Evolutionary conservation across 345 rosid species (phyloP), one percentile per base, ranked within the genome.

Genomic region (Anastatica hierochuntica): DNA sequence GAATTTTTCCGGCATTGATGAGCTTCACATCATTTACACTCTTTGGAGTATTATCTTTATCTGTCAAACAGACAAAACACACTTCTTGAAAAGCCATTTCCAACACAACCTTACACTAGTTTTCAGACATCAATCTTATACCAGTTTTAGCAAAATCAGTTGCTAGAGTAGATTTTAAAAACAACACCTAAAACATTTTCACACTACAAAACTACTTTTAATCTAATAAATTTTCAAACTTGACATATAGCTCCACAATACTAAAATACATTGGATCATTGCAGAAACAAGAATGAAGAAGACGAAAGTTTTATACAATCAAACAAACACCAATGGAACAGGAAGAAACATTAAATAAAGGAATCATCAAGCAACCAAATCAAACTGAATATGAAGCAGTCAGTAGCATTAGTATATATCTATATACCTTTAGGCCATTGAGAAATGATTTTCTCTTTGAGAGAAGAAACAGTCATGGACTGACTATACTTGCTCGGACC

Each of bases 1-100:
- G 75, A 47, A 82, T 79, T 59, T 79, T 82, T 54, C 96, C 96
- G 4, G 80, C 79, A 37, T 80, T 74, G 66, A 88, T 88, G 15
- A 88, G 85, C 76, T 84, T 85, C 75, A 88, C 44, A 49, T 77
- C 83, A 60, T 68, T 72, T 60, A 74, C 58, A 18, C 67, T 73
- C 71, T 68, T 80, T 0, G 94, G 94, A 56, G 81, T 78, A 53
- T 62, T 75, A 33, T 75, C 96, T 63, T 72, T 76, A 2, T 76
- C 96, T 84, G 56, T 36, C 42, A 66, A 35, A 43, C 4, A 49
- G 1, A 14, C 7, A n/a, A 49, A 57, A 56, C 52, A 42, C 26
- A n/a, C n/a, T n/a, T n/a, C n/a, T 56, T 56, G 24, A 56, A 21
- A n/a, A 39, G 33, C 7, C 24, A 65, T 29, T 40, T 48, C 52